phyloP scores from a whole-genome alignment of 352 stramenopile species.

The Pythium chondricola region DNA sequence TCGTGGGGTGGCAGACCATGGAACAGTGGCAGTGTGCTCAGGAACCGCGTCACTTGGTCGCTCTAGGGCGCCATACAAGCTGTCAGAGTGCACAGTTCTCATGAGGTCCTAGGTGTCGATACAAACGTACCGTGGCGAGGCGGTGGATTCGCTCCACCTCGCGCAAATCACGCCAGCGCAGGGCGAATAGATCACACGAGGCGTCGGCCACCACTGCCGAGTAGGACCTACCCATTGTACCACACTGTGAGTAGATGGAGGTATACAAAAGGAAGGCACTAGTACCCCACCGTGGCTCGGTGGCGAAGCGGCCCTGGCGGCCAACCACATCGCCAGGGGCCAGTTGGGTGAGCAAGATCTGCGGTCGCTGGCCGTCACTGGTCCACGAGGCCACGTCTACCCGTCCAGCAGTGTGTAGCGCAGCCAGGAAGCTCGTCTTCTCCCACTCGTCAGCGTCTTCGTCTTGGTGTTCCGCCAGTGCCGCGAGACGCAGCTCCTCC shows the following conservation, averaged over 20 bases:
- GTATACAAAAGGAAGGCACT: too few relatives aligned
- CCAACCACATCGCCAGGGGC: conserved; percentile 9
- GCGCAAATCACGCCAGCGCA: conserved; percentile 12
- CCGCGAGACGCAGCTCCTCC: conserved; percentile 11
- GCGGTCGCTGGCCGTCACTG: neutral
- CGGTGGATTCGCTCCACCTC: conserved; percentile 17
- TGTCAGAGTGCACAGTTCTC: neutral
- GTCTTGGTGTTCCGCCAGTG: conserved; percentile 1
- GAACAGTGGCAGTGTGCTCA: conserved; percentile 37
- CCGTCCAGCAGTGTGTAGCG: too few relatives aligned
- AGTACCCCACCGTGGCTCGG: too few relatives aligned
- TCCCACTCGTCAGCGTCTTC: neutral
- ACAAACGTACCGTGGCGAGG: conserved; percentile 4
- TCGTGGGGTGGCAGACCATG: conserved; percentile 23
- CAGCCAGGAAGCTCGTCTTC: too few relatives aligned
- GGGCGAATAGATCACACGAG: conserved; percentile 20
- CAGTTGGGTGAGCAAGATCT: conserved; percentile 12
- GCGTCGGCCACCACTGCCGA: conserved; percentile 16
- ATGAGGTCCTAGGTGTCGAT: neutral
- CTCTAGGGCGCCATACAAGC: conserved; percentile 1
- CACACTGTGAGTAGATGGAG: too few relatives aligned
- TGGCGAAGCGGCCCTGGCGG: conserved; percentile 11
- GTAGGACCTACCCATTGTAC: conserved; percentile 20
- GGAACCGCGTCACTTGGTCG: conserved; percentile 25
- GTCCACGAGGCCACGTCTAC: conserved; percentile 8